These are phyloP conservation scores for Kentomonas sorsogonicus DNA, from an alignment of 208 protist species.

Conservation along the genomic window DNA sequence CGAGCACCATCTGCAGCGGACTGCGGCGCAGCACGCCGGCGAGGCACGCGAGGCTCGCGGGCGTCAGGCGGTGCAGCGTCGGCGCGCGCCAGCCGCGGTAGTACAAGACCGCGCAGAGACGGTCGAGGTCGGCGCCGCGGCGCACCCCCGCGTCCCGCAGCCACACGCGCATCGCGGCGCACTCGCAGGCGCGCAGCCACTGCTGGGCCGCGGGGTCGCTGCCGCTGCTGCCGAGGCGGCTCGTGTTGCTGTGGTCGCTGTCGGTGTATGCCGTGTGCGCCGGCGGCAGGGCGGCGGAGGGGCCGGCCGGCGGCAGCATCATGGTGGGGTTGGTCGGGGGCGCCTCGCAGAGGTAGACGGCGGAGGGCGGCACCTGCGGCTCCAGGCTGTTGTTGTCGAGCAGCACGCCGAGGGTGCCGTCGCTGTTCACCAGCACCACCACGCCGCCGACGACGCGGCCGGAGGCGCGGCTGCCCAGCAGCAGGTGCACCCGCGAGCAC, in stretches of 20 bases:
- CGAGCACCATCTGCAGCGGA: constrained; percentile 44
- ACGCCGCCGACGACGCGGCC: constrained; percentile 61
- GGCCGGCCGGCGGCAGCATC: too few relatives aligned
- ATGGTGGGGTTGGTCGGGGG: constrained; percentile 61
- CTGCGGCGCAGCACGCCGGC: constrained; percentile 44
- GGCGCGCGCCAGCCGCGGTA: constrained; percentile 56
- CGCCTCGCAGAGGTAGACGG: constrained; percentile 60
- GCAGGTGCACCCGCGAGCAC: constrained; percentile 65
- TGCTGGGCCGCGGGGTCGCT: too few relatives aligned
- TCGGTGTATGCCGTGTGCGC: too few relatives aligned
- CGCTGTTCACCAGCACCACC: constrained; percentile 74
- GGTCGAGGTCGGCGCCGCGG: constrained; percentile 35
- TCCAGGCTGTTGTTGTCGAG: constrained; percentile 81
- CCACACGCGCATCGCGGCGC: constrained; percentile 45
- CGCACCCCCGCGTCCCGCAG: constrained; percentile 44
- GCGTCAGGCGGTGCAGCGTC: constrained; percentile 43
- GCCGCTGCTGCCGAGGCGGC: too few relatives aligned
- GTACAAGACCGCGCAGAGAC: constrained; percentile 46
- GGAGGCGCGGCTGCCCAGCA: constrained; percentile 21
- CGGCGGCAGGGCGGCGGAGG: too few relatives aligned
- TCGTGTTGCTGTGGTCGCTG: too few relatives aligned
- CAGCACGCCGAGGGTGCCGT: constrained; percentile 78
- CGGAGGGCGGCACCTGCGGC: constrained; percentile 43
- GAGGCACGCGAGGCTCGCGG: constrained; percentile 42
- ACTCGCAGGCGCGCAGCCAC: too few relatives aligned